Base-by-base conservation (phyloP, 2,329 filamentous ascomycete species). In the Basipetospora chlamydospora region DNA sequence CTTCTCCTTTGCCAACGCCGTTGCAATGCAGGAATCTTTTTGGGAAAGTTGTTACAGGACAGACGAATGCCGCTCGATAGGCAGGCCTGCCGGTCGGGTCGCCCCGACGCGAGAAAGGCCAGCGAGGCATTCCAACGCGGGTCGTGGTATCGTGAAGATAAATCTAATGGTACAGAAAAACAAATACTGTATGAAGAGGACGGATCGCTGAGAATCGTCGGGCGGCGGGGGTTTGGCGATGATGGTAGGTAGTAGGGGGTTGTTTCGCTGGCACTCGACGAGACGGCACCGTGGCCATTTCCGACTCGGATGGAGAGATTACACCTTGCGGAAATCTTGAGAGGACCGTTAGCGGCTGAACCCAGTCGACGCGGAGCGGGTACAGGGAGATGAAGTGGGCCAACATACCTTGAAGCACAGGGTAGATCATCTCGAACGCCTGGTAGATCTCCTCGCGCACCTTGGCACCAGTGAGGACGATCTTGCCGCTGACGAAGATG, bases 391-490 rank as follows among this genome's bases (percentile, higher is more conserved):
- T n/a, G 5, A 6, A 45, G 39, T 16, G 10, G 6, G 2, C 4
- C 4, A 44, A 61, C 67, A 48, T 64, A 86, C 81, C 82, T 68
- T 86, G 83, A 54, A 93, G 67, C 64, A 94, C 87, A 56, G 87
- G 87, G 57, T 94, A 94, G 64, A 95, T 94, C 77, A 92, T 81
- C 65, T 93, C 86, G 54, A 94, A 94, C 32, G 86, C 86, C 59
- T 90, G 83, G 54, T 94, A 93, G 48, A 98, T 96, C 65, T 96
- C 90, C 61, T 98, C 90, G 49, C 90, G 81, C 46, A 96, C 87
- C 58, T 98, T 96, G 47, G 90, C 90, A 53, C 90, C 90, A 28
- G 90, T 96, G 55, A 96, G 72, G 52, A 96, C 90, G 43, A 96
- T 96, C 73, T 96, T 96, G 54, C 44, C 90, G 52, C 81, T 90